phyloP scores from a whole-genome alignment of 257 asterid species.

The Solanum microdontum region DNA sequence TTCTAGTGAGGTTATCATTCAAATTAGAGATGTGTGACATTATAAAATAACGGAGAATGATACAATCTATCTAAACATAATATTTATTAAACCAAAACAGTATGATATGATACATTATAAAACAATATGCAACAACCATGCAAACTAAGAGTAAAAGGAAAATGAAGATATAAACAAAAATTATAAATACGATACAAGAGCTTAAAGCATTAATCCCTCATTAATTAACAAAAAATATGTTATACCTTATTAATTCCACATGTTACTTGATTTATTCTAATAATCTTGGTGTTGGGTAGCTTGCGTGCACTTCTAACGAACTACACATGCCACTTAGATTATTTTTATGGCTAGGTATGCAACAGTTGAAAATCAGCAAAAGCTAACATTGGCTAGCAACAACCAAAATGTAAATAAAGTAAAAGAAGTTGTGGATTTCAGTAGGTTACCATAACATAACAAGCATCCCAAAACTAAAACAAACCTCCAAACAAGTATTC shows the following conservation, averaged over 20 bases:
- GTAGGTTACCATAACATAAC: background rate
- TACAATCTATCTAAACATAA: no score
- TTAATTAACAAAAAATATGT: no score
- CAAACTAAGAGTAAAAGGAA: no score
- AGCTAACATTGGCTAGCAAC: background rate
- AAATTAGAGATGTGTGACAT: no score
- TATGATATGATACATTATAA: no score
- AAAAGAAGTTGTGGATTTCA: background rate
- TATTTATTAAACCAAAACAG: no score
- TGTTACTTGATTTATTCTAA: background rate
- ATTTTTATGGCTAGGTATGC: background rate
- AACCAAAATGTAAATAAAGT: background rate
- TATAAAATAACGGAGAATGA: rapidly evolving
- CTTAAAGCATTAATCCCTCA: background rate
- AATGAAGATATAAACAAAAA: no score
- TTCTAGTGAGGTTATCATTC: no score
- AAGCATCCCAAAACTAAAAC: background rate
- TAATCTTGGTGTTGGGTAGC: background rate
- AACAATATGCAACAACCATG: no score
- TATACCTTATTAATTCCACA: background rate
- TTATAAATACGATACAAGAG: background rate
- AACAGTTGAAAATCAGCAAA: background rate
- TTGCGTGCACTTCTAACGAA: background rate
- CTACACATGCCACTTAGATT: background rate
- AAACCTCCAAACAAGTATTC: background rate